Percentiles rank a stretch among this genome's conserved stretches.
Evolutionary conservation across 352 stramenopile genomes (phyloP).

Genomic region (Phytophthora fragariae): DNA sequence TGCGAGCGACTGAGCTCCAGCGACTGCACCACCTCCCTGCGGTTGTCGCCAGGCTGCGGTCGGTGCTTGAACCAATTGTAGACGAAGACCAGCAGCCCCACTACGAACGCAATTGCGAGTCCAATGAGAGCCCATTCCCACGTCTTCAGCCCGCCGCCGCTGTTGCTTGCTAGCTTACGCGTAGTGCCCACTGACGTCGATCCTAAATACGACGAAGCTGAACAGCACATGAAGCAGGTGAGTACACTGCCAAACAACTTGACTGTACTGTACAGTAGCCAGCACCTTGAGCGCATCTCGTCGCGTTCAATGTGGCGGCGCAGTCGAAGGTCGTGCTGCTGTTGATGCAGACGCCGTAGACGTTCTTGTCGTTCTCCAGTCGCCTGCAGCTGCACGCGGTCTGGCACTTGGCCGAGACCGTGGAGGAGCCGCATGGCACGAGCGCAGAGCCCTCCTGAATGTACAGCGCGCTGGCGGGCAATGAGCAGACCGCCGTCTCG

Average conservation of each 20-base stretch:
- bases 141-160: conserved; percentile 28
- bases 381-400: conserved; percentile 32
- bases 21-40: conserved; percentile 38
- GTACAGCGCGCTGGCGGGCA: conserved; percentile 40
- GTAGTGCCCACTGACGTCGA: background rate
- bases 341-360: conserved; percentile 29
- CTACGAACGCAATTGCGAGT: conserved; percentile 37
- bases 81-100: conserved; percentile 47
- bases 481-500: conserved; percentile 31
- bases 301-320: conserved; percentile 16
- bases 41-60: conserved; percentile 41
- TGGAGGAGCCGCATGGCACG: conserved; percentile 17
- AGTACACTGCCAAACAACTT: conserved; percentile 5
- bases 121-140: conserved; percentile 53
- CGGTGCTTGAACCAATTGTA: conserved; percentile 66
- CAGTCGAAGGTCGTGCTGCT: conserved; percentile 19
- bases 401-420: conserved; percentile 17
- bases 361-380: conserved; percentile 15
- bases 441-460: conserved; percentile 15
- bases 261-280: background rate
- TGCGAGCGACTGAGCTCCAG: conserved; percentile 42
- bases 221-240: background rate
- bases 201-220: conserved; percentile 14
- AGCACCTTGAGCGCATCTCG: conserved; percentile 21
- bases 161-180: conserved; percentile 12